A percentile compares a stretch with the other conserved stretches of the same genome.
Evolutionary conservation across 352 stramenopile genomes (phyloP).

Genomic region (Thalassiosira oceanica): DNA sequence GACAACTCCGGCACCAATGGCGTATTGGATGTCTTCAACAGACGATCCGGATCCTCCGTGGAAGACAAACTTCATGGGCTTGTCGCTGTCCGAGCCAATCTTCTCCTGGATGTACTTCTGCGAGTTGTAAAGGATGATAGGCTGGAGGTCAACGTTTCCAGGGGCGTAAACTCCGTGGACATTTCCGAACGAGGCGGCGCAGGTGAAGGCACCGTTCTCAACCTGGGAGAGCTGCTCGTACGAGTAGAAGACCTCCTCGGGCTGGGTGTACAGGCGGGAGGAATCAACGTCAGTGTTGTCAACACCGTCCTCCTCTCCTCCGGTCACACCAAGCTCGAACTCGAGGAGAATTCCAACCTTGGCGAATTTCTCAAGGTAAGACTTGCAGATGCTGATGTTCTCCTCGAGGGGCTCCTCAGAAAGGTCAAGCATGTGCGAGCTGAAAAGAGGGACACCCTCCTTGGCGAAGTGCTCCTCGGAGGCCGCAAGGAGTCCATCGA

Average conservation of each 20-base stretch:
- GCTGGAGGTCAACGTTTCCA: conserved; percentile 98
- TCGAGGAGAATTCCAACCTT: conserved; percentile 95
- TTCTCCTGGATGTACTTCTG: conserved; percentile 89
- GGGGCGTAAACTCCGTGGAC: conserved; percentile 98
- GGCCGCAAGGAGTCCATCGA: conserved; percentile 93
- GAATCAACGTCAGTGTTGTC: conserved; percentile 96
- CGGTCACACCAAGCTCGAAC: conserved; percentile 97
- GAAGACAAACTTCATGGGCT: conserved; percentile 98
- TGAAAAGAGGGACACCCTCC: conserved; percentile 94
- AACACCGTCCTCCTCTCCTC: conserved; percentile 97
- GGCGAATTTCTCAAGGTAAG: conserved; percentile 92
- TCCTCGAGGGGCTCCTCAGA: conserved; percentile 97
- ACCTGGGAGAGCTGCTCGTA: conserved; percentile 93
- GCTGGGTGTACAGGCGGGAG: conserved; percentile 89
- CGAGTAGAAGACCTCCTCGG: conserved; percentile 92
- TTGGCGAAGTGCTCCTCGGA: conserved; percentile 94
- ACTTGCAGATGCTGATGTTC: conserved; percentile 96
- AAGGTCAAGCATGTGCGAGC: conserved; percentile 98
- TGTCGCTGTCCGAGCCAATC: conserved; percentile 79
- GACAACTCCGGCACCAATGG: conserved; percentile 94
- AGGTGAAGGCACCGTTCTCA: conserved; percentile 90
- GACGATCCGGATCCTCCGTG: conserved; percentile 96
- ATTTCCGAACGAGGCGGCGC: conserved; percentile 94
- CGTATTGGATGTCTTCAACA: conserved; percentile 93
- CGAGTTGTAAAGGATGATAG: conserved; percentile 94